These are phyloP conservation scores for Vitis hybrid DNA, from an alignment of 177 flowering plant genomes.

Conservation along the genomic window DNA sequence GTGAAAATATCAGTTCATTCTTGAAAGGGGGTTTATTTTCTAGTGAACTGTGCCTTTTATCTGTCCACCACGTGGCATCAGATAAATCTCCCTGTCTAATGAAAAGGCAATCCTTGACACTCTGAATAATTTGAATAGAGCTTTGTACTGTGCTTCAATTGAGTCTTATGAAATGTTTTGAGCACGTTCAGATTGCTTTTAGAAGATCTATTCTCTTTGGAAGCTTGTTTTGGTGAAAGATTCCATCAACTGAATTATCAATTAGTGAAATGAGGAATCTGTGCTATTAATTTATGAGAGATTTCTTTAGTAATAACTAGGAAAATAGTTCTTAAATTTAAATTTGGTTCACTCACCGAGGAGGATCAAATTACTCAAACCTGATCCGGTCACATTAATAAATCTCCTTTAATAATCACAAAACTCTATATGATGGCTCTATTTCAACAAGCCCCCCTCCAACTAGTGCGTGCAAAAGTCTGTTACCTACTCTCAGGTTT, in stretches of 20 bases:
- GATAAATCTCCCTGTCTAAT: background rate
- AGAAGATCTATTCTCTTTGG: background rate
- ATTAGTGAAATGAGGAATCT: background rate
- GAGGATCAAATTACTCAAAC: background rate
- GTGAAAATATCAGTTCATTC: background rate
- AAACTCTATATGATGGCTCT: too few relatives aligned
- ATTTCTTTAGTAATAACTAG: background rate
- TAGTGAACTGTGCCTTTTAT: background rate
- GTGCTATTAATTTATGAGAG: background rate
- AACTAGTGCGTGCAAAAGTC: too few relatives aligned
- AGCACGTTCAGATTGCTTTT: background rate
- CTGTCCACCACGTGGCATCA: background rate
- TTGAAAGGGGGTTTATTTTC: background rate
- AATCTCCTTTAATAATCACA: too few relatives aligned
- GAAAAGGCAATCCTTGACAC: background rate
- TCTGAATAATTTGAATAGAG: background rate
- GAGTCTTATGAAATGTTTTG: background rate
- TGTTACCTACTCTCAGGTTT: too few relatives aligned
- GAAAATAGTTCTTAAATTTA: background rate
- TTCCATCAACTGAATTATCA: background rate
- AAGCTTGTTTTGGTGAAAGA: background rate
- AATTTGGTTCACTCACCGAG: background rate
- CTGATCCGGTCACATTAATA: background rate
- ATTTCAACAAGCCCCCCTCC: too few relatives aligned
- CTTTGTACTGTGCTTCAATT: background rate